Base-by-base conservation (phyloP, 2,329 filamentous ascomycete species). In the Bimuria novae-zelandiae region DNA sequence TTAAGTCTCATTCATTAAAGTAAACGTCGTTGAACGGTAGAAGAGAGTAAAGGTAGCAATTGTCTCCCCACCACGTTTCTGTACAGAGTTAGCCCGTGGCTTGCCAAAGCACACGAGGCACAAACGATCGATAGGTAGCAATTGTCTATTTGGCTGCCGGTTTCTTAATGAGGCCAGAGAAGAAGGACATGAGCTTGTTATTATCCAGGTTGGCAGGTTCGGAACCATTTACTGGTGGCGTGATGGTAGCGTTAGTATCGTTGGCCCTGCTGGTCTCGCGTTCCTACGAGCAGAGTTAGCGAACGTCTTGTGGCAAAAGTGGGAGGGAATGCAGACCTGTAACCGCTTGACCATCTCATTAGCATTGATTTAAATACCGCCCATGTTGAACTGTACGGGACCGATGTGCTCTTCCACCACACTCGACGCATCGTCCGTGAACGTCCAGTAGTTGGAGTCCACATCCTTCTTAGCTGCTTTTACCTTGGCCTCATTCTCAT, bases 361-460 rank as follows among this genome's bases (percentile, higher is more conserved):
- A 7, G 92, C 92, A 75, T 97, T 92, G 25, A 96, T 90, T 70
- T 96, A 92, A 57, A 99, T 97, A 48, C 94, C 94, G 36, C 94
- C 94, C 83, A 99, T 94, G 72, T 99, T 99, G 78, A 97, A 97
- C 69, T 96, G 92, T 59, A 97, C 92, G 0, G 92, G 92, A 0
- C 92, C 92, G 66, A 96, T 96, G 65, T 96, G 92, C 54, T 75
- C 71, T 49, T 76, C 73, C 3, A 76, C 72, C 10, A 76, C 69
- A n/a, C 72, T 69, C 35, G 70, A 71, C 7, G 56, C 60, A 21
- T 70, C 69, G 0, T 72, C 69, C 11, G 57, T 35, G 41, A 51
- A 69, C 0, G 60, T 57, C 10, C 67, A 54, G 19, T 63, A 59
- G 2, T 60, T 57, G 0, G 67, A 58, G 10, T 67, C 63, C n/a